Base-by-base conservation (phyloP, 306 rosid genomes). In the Prunus dulcis region DNA sequence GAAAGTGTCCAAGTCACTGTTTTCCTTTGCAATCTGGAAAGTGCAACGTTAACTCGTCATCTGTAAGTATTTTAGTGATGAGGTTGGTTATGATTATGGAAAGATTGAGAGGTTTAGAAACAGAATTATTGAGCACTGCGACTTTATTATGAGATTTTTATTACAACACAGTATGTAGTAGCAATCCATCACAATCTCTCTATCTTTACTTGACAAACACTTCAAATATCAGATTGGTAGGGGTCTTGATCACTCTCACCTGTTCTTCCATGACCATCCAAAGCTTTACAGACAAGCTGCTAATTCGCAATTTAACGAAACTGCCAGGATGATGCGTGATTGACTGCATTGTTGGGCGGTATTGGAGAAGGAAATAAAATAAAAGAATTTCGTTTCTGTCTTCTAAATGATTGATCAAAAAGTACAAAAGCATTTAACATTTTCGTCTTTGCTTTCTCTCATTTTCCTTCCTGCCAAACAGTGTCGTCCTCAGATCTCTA, bases 61-160 rank as follows among this genome's bases (percentile, higher is more conserved):
- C 12, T 13, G 15, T 47, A 2, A 23, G 23, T 27, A 18, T 64
- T 76, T 73, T 66, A 66, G 65, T 81, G 79, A 58, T 79, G 81
- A 79, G 90, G 84, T 88, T 84, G 81, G 89, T 86, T 88, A 88
- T 86, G 88, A 90, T 86, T 81, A 71, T 90, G 89, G 88, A 84
- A 85, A 86, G 86, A 86, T 88, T 85, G 88, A 80, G 49, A 67
- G 80, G 70, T 64, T 74, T 82, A 38, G 49, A 25, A 7, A 25
- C 50, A 9, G 20, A 83, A 83, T 81, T 78, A 79, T 83, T 38
- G 57, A 79, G 67, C 46, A 63, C 6, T 63, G 38, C 6, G 45
- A 63, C 13, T 34, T 32, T 9, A 15, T 30, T 63, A 17, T 11
- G 22, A 63, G 46, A 17, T 15, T 63, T 63, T 30, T 5, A 63